These are phyloP conservation scores for Fusarium sp. DNA, from an alignment of 2,329 filamentous ascomycete genomes.

Conservation along the genomic window DNA sequence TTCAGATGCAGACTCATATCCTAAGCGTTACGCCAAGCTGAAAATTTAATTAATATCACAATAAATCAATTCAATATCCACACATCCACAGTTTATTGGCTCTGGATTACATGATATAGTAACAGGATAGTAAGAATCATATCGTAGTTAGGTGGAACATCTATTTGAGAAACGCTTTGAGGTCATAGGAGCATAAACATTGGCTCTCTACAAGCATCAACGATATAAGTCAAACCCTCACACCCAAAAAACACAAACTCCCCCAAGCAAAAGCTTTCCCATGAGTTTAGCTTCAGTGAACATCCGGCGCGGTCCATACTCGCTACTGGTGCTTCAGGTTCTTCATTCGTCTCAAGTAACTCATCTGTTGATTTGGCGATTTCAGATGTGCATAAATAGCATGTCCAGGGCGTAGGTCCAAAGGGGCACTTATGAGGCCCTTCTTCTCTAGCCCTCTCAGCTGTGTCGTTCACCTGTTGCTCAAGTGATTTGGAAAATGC, in stretches of 20 bases:
- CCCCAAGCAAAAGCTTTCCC: background rate
- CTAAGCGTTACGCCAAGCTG: too few species aligned
- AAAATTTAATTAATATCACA: too few species aligned
- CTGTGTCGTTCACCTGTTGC: background rate
- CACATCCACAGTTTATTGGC: too few species aligned
- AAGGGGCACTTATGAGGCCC: slow-evolving; percentile 2
- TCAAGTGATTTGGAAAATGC: slow-evolving; percentile 1
- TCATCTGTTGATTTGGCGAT: background rate
- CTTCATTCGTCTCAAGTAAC: background rate
- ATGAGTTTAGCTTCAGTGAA: background rate
- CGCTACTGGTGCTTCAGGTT: slow-evolving; percentile 11
- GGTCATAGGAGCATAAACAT: slow-evolving; percentile 34
- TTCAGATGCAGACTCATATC: too few species aligned
- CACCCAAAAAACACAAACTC: background rate
- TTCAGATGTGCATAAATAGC: slow-evolving; percentile 6
- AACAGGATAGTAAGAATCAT: too few species aligned
- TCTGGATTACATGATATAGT: too few species aligned
- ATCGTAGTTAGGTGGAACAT: too few species aligned
- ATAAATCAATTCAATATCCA: too few species aligned
- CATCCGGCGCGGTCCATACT: background rate
- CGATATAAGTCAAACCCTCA: slow-evolving; percentile 7
- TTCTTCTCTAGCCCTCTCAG: background rate
- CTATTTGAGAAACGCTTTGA: too few species aligned
- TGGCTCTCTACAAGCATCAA: slow-evolving; percentile 24
- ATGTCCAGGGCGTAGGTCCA: slow-evolving; percentile 27